Conservation (phyloP, 805 yeast species). For the Barnettozyma vustinii region DNA sequence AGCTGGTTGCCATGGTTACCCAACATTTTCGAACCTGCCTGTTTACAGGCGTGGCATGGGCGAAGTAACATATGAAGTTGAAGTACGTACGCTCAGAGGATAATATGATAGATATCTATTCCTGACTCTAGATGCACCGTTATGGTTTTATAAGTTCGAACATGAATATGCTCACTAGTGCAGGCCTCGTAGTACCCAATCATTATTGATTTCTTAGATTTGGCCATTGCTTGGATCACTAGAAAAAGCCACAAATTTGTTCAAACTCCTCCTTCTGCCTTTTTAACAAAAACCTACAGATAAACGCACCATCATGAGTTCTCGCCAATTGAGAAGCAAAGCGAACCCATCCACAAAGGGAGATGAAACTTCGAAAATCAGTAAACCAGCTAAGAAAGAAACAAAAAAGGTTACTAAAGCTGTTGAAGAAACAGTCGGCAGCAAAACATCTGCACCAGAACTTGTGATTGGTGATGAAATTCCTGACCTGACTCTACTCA, state of each 20-base stretch:
- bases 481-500: slow-evolving; percentile 56
- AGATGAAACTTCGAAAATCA: slow-evolving; percentile 14
- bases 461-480: slow-evolving; percentile 55
- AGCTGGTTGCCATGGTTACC: background rate
- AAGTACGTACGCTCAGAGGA: too few relatives aligned
- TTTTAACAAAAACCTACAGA: background rate
- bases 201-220: too few relatives aligned
- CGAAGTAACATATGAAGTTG: too few relatives aligned
- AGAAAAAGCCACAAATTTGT: background rate
- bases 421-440: background rate
- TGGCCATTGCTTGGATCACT: too few relatives aligned
- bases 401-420: background rate
- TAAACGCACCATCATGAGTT: background rate
- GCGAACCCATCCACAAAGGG: background rate
- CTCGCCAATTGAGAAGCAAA: background rate
- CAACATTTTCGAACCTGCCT: too few relatives aligned
- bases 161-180: too few relatives aligned
- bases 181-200: too few relatives aligned
- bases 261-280: background rate
- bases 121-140: too few relatives aligned
- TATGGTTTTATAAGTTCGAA: too few relatives aligned
- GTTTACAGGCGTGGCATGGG: too few relatives aligned
- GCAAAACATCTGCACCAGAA: slow-evolving; percentile 8
- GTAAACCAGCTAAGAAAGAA: slow-evolving; percentile 18
- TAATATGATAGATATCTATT: too few relatives aligned